Percentiles rank a stretch among this genome's conserved stretches.
phyloP scores from a whole-genome alignment of 176 grass and related monocot genomes.

The Triticum urartu region DNA sequence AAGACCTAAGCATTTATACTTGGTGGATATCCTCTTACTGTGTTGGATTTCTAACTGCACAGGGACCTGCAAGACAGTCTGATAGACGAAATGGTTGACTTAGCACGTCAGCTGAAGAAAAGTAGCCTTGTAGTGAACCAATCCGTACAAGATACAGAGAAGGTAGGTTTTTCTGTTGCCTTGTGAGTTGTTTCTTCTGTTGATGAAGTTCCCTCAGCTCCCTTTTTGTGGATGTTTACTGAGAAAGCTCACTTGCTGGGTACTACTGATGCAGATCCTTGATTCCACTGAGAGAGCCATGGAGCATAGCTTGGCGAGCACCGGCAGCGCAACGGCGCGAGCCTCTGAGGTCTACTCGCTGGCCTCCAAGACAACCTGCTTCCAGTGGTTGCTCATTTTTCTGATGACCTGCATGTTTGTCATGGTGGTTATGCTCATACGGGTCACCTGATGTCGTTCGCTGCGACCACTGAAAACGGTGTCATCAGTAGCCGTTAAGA shows the following conservation, averaged over 20 bases:
- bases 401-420: slow-evolving; percentile 74
- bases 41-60: slow-evolving; percentile 17
- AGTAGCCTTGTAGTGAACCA: slow-evolving; percentile 73
- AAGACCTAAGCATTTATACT: neutral
- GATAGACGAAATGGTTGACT: slow-evolving; percentile 84
- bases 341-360: slow-evolving; percentile 54
- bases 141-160: slow-evolving; percentile 64
- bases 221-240: neutral
- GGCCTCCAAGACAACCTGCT: slow-evolving; percentile 73
- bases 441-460: slow-evolving; percentile 43
- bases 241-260: neutral
- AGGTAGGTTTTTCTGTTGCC: slow-evolving; percentile 38
- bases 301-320: slow-evolving; percentile 75
- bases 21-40: neutral
- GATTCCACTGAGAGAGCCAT: slow-evolving; percentile 67
- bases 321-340: slow-evolving; percentile 46
- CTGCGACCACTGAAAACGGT: neutral
- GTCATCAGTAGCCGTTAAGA: neutral
- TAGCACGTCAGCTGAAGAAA: slow-evolving; percentile 77
- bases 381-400: slow-evolving; percentile 80
- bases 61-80: slow-evolving; percentile 92
- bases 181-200: neutral
- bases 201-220: neutral
- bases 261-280: slow-evolving; percentile 46
- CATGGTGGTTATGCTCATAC: slow-evolving; percentile 78